Percentiles rank a stretch among this genome's conserved stretches.
Conservation (phyloP, 2,329 filamentous ascomycete genomes). For the Cladosporium sp. region DNA sequence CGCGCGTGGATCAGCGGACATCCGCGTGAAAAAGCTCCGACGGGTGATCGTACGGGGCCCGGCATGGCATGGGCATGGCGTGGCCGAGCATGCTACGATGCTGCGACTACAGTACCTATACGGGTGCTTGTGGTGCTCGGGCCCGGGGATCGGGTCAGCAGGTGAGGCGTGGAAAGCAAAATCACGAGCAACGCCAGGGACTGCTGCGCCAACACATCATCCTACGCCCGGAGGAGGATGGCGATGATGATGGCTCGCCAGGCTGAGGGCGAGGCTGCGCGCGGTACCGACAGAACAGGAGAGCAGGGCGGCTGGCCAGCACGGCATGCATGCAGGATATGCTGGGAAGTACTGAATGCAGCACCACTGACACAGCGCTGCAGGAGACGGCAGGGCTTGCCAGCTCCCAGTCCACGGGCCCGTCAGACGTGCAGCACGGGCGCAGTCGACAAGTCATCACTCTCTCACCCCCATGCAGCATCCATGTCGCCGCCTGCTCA, state of each 20-base stretch:
- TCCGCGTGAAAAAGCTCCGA: slow-evolving; percentile 11
- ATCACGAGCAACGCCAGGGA: not conserved
- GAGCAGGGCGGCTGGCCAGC: not conserved
- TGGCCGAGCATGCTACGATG: not conserved
- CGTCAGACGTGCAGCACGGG: slow-evolving; percentile 24
- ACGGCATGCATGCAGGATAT: not conserved
- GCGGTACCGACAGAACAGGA: not conserved
- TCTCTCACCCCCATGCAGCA: slow-evolving; percentile 2
- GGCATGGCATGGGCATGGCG: slow-evolving; percentile 11
- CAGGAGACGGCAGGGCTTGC: slow-evolving; percentile 13
- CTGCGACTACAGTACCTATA: too few relatives aligned
- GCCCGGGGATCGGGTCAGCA: slow-evolving; percentile 7
- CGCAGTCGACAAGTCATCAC: slow-evolving; percentile 20
- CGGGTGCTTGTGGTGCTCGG: too few relatives aligned
- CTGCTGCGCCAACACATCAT: not conserved
- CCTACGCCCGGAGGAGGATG: not conserved
- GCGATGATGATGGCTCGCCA: not conserved
- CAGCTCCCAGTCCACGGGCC: slow-evolving; percentile 13
- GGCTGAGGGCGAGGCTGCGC: not conserved
- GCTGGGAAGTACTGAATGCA: not conserved
- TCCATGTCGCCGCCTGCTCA: not conserved
- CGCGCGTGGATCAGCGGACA: slow-evolving; percentile 9
- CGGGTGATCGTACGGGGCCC: slow-evolving; percentile 8
- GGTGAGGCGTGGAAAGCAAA: not conserved
- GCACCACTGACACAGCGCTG: not conserved